Percentiles rank a stretch among this genome's conserved stretches.
These are phyloP conservation scores for Fusarium papillatum DNA, from an alignment of 2,329 filamentous ascomycete species.

Conservation along the genomic window DNA sequence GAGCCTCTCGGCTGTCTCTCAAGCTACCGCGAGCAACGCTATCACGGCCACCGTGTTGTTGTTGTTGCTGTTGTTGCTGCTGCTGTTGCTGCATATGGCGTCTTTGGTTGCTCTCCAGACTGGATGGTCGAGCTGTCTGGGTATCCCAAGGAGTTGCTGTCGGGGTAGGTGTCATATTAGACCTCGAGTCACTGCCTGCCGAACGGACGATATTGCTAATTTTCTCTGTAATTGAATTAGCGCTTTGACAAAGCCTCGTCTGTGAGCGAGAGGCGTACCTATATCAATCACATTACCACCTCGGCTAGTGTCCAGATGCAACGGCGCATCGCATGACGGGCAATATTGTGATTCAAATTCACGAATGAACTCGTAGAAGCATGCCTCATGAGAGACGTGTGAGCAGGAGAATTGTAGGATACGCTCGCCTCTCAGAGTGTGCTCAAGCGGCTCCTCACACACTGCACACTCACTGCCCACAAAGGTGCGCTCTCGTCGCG, in stretches of 20 bases:
- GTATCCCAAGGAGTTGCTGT: conserved; percentile 77
- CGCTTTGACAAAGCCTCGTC: conserved; percentile 36
- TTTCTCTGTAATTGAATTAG: conserved; percentile 76
- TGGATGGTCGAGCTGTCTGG: conserved; percentile 68
- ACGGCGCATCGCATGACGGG: conserved; percentile 91
- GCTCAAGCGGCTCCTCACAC: conserved; percentile 96
- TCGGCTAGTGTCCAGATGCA: conserved; percentile 92
- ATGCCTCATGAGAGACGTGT: conserved; percentile 98
- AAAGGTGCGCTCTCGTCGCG: conserved; percentile 92
- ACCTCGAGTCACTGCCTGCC: conserved; percentile 74
- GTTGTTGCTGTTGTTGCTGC: conserved; percentile 30
- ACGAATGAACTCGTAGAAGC: conserved; percentile 98
- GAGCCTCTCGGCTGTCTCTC: conserved; percentile 64
- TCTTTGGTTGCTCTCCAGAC: conserved; percentile 57
- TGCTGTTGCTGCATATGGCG: conserved; percentile 45
- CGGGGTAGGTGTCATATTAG: conserved; percentile 65
- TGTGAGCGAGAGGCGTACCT: conserved; percentile 64
- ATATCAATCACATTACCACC: conserved; percentile 94
- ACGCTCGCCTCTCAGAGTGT: conserved; percentile 93
- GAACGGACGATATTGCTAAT: conserved; percentile 93
- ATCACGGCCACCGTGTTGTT: conserved; percentile 48
- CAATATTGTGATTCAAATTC: conserved; percentile 96
- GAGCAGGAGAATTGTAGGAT: conserved; percentile 96
- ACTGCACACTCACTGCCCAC: conserved; percentile 95
- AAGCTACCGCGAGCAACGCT: conserved; percentile 55